Evolutionary conservation across 768 basidiomycete species (phyloP).

Genomic region (Hygrocybe coccinea): DNA sequence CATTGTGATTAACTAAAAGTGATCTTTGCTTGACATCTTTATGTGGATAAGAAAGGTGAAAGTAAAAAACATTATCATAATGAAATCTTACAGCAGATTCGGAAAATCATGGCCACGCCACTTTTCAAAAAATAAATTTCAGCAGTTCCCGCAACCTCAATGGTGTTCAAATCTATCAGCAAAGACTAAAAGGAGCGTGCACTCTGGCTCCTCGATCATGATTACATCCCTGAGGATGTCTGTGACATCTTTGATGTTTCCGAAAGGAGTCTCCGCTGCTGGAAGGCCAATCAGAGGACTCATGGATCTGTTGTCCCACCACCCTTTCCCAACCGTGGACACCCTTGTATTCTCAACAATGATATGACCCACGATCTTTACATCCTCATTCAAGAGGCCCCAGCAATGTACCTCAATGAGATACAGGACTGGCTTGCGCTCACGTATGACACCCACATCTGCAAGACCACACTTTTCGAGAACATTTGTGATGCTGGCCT

Average conservation of each 20-base stretch:
- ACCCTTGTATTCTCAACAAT: slow-evolving; percentile 6
- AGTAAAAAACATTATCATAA: no score
- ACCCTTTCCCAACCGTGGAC: neutral
- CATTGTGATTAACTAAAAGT: no score
- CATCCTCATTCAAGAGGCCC: slow-evolving; percentile 9
- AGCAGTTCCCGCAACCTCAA: neutral
- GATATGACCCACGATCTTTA: slow-evolving; percentile 10
- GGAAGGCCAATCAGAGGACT: neutral
- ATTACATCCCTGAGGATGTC: neutral
- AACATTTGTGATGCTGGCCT: slow-evolving; percentile 15
- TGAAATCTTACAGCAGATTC: no score
- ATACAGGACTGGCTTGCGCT: slow-evolving; percentile 21
- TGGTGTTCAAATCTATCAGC: slow-evolving; percentile 6
- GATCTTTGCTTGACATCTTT: no score
- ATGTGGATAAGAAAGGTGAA: no score
- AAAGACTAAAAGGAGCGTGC: slow-evolving; percentile 6
- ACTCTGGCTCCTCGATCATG: slow-evolving; percentile 6
- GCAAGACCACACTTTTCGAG: slow-evolving; percentile 10
- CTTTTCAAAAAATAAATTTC: no score
- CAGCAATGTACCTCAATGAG: slow-evolving; percentile 22
- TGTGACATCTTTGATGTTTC: slow-evolving; percentile 8
- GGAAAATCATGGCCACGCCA: no score
- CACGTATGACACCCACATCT: slow-evolving; percentile 15
- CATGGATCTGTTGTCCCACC: slow-evolving; percentile 1
- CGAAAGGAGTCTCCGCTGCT: neutral